phyloP scores from a whole-genome alignment of 108 stramenopile genomes.

The Cylindrotheca closterium region DNA sequence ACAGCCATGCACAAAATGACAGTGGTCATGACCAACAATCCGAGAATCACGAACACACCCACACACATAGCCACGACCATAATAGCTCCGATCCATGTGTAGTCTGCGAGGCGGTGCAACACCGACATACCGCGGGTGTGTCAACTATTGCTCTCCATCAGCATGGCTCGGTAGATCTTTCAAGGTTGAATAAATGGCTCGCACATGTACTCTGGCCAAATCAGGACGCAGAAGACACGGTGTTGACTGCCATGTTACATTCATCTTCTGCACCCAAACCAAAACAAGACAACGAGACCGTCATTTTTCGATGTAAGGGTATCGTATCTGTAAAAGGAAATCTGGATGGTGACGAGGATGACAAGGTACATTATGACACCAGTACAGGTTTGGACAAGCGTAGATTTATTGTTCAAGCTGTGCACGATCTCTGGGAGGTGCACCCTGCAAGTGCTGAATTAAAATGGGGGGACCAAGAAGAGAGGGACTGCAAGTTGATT shows the following conservation, averaged over 20 bases:
- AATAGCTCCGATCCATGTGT: background rate
- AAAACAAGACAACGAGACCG: conserved; percentile 14
- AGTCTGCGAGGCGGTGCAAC: conserved; percentile 10
- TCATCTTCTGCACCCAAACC: conserved; percentile 8
- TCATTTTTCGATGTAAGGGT: conserved; percentile 80
- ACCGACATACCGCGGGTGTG: conserved; percentile 66
- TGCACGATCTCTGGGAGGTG: conserved; percentile 88
- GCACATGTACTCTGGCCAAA: conserved; percentile 82
- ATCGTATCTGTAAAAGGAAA: conserved; percentile 51
- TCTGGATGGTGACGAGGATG: conserved; percentile 17
- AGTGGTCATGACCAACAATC: background rate
- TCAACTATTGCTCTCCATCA: conserved; percentile 56
- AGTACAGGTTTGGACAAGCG: conserved; percentile 47
- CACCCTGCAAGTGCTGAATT: conserved; percentile 59
- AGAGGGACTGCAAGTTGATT: conserved; percentile 73
- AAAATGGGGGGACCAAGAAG: conserved; percentile 35
- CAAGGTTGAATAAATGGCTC: conserved; percentile 70
- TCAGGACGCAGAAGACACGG: conserved; percentile 72
- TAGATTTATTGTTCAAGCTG: conserved; percentile 73
- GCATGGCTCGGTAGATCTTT: conserved; percentile 51
- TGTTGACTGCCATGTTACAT: conserved; percentile 55
- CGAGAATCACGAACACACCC: conserved; percentile 20
- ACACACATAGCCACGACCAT: conserved; percentile 26
- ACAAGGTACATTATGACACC: conserved; percentile 9
- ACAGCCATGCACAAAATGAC: background rate